phyloP scores from a whole-genome alignment of 2,329 filamentous ascomycete species.

The Aspergillus floridensis region DNA sequence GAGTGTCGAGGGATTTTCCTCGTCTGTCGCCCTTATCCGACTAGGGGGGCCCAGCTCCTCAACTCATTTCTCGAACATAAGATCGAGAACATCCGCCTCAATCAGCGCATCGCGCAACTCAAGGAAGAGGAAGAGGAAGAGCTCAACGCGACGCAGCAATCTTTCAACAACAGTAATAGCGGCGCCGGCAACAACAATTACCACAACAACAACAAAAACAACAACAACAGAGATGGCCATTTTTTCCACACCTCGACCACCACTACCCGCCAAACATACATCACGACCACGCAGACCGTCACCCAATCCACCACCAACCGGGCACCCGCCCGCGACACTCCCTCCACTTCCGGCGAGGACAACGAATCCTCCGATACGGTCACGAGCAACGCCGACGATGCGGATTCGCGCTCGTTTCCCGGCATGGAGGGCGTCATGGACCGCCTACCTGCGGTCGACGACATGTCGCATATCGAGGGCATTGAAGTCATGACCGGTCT shows the following conservation, averaged over 20 bases:
- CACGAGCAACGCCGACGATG: constrained; percentile 30
- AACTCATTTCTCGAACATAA: constrained; percentile 97
- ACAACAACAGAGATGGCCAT: background rate
- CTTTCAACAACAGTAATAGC: constrained; percentile 49
- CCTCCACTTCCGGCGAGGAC: constrained; percentile 35
- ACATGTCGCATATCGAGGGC: constrained; percentile 72
- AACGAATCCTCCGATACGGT: constrained; percentile 36
- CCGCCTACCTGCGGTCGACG: constrained; percentile 81
- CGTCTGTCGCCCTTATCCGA: constrained; percentile 86
- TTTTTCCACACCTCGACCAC: background rate
- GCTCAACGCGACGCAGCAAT: constrained; percentile 62
- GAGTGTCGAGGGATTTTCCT: constrained; percentile 90
- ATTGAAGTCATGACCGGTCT: constrained; percentile 93
- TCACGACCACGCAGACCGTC: background rate
- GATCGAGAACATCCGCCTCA: constrained; percentile 87
- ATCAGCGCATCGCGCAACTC: constrained; percentile 78
- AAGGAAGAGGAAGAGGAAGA: constrained; percentile 84
- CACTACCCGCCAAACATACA: constrained; percentile 1
- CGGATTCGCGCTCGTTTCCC: constrained; percentile 50
- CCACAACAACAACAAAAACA: background rate
- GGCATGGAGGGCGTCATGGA: constrained; percentile 71
- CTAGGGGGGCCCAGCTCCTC: constrained; percentile 77
- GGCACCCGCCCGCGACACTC: background rate
- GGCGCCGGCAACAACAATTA: constrained; percentile 14
- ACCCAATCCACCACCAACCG: background rate